Conservation (phyloP, 495 filamentous ascomycete genomes). For the Echria macrotheca region DNA sequence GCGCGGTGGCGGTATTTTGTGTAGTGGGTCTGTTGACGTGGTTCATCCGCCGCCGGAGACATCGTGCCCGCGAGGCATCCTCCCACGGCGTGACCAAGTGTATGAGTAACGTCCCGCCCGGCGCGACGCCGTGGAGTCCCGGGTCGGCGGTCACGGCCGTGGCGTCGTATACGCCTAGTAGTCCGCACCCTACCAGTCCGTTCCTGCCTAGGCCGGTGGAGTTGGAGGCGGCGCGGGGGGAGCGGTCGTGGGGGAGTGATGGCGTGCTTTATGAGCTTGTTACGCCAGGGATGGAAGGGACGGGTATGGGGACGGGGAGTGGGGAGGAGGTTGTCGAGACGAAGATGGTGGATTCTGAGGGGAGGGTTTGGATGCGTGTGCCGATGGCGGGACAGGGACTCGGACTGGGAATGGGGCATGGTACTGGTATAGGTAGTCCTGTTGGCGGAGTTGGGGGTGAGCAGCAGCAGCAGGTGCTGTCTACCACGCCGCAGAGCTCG, state of each 20-base stretch:
- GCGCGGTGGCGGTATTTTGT: slow-evolving; percentile 2
- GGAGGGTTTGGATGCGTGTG: slow-evolving; percentile 25
- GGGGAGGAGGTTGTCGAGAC: slow-evolving; percentile 9
- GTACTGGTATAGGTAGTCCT: too few relatives aligned
- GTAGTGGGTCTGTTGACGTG: slow-evolving; percentile 6
- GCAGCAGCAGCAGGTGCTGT: too few relatives aligned
- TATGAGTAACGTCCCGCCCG: not conserved
- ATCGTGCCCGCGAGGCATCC: not conserved
- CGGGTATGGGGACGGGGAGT: not conserved
- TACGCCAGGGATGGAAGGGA: not conserved
- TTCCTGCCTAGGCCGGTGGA: not conserved
- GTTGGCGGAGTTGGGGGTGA: too few relatives aligned
- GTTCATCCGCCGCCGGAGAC: slow-evolving; percentile 10
- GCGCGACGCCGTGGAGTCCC: slow-evolving; percentile 3
- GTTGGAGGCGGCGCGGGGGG: not conserved
- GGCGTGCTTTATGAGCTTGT: slow-evolving; percentile 17
- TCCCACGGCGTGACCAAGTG: not conserved
- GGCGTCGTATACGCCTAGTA: slow-evolving; percentile 4
- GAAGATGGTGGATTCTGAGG: slow-evolving; percentile 20
- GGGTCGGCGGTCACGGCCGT: not conserved
- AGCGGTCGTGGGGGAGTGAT: slow-evolving; percentile 7
- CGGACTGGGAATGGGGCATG: too few relatives aligned
- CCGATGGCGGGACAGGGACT: too few relatives aligned
- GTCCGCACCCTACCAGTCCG: slow-evolving; percentile 3
- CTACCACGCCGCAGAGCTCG: too few relatives aligned